Evolutionary conservation across 768 basidiomycete species (phyloP), one percentile per base, ranked within the genome.

Genomic region (Hypholoma sublateritium): DNA sequence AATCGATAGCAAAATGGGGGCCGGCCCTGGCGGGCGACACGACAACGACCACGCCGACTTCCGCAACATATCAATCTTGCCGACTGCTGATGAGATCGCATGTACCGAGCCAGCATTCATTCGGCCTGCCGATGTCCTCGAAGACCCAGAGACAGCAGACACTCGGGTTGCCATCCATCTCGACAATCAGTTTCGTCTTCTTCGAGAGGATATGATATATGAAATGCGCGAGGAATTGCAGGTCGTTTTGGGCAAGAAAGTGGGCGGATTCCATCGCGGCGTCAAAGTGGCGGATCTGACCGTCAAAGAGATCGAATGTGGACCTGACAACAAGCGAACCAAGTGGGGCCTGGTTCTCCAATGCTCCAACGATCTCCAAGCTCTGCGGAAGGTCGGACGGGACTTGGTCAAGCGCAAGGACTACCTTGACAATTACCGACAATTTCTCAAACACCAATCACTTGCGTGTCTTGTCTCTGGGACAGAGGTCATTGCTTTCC

Each of bases 21-120:
- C 65, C 17, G 68, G 70, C 8, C 82, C 87, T 1, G 88, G 88
- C 0, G 87, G 87, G 3, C 76, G 88, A 3, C 88, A 89, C 55
- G 86, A 88, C 61, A 89, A 89, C 50, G 87, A 89, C 65, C 82
- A 82, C 46, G 69, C 68, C 13, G 77, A 87, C 51, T 89, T 86
- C 59, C 80, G 81, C 5, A 58, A 79, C 8, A 85, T 89, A 19
- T 68, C 81, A n/a, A 84, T 89, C 42, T 69, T 86, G 5, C 88
- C 88, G 1, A 85, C 85, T 5, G 77, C 83, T 0, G 79, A 82
- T 41, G 88, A 89, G 64, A 66, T 87, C 4, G 58, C 56, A 1
- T 86, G 70, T 35, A 67, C 59, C 3, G 75, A 78, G 34, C 58
- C 50, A 1, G 72, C 87, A 0, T 88, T 84, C 58, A 61, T 86